phyloP scores from a whole-genome alignment of 176 grass and related monocot species.

The Phragmites australis region DNA sequence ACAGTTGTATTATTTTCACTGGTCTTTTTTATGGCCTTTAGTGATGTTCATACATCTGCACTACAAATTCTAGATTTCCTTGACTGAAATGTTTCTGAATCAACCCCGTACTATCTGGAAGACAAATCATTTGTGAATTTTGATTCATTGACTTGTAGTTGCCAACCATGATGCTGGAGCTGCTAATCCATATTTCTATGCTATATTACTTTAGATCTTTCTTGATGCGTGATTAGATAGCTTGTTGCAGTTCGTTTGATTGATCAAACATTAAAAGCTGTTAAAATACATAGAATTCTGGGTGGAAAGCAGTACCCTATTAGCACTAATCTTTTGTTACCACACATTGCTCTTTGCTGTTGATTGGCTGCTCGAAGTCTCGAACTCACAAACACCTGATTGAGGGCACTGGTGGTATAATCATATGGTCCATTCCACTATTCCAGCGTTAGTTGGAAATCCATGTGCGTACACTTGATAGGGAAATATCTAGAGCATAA shows the following conservation, averaged over 20 bases:
- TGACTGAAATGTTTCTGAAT: slow-evolving; percentile 14
- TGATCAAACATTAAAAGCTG: slow-evolving; percentile 25
- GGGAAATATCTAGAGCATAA: slow-evolving; percentile 18
- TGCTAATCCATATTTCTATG: slow-evolving; percentile 8
- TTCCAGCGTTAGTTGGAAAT: slow-evolving; percentile 3
- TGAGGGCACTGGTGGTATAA: not conserved
- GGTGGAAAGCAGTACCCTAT: not conserved
- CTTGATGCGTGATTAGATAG: not conserved
- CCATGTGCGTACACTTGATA: slow-evolving; percentile 6
- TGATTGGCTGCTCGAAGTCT: not conserved
- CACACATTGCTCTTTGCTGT: slow-evolving; percentile 2
- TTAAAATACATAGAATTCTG: slow-evolving; percentile 22
- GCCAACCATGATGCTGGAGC: not conserved
- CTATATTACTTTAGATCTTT: slow-evolving; percentile 2
- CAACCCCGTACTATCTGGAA: not conserved
- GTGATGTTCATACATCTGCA: not conserved
- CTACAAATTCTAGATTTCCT: slow-evolving; percentile 5
- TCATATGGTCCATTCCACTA: not conserved
- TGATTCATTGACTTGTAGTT: slow-evolving; percentile 17
- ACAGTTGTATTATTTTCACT: not conserved
- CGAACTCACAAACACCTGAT: slow-evolving; percentile 28
- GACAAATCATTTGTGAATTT: not conserved
- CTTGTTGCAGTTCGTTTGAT: slow-evolving; percentile 31
- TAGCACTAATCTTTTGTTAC: not conserved
- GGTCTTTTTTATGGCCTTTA: not conserved